A percentile compares a stretch with the other conserved stretches of the same genome.
Evolutionary conservation across 1,284 basidiomycete species (phyloP).

Genomic region (Cryptococcus neoformans): DNA sequence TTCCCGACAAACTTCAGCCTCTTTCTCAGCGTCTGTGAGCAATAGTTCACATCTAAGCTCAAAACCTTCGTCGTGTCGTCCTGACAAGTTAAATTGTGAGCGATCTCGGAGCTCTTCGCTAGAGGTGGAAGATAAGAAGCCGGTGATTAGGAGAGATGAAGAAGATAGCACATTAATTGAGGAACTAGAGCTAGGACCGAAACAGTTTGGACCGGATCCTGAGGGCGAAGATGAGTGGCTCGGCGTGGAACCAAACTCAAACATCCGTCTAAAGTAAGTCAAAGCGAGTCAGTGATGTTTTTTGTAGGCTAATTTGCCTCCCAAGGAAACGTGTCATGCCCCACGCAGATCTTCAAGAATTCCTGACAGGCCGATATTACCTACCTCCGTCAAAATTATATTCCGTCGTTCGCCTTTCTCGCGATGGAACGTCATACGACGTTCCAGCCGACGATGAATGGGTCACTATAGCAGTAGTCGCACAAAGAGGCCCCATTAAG

Average conservation of each 20-base stretch:
- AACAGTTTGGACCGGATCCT: slow-evolving; percentile 54
- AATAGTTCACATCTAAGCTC: background rate
- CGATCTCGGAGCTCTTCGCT: background rate
- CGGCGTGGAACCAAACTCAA: slow-evolving; percentile 79
- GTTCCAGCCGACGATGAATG: slow-evolving; percentile 89
- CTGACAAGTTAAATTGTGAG: background rate
- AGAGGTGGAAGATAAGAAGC: background rate
- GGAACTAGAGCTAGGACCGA: slow-evolving; percentile 69
- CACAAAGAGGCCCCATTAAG: slow-evolving; percentile 67
- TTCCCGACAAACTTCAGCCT: background rate
- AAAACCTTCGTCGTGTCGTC: background rate
- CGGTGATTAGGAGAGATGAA: slow-evolving; percentile 46
- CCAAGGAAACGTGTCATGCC: too few relatives aligned
- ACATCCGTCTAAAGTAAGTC: slow-evolving; percentile 74
- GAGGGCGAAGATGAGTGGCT: slow-evolving; percentile 57
- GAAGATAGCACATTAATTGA: slow-evolving; percentile 70
- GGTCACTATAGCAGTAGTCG: slow-evolving; percentile 86
- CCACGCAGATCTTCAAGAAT: slow-evolving; percentile 68
- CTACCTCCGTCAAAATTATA: slow-evolving; percentile 85
- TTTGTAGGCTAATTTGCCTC: too few relatives aligned
- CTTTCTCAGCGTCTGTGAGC: background rate
- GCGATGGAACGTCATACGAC: slow-evolving; percentile 78
- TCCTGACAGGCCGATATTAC: slow-evolving; percentile 78
- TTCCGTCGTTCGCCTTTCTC: slow-evolving; percentile 70
- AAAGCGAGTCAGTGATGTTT: background rate